Percentiles rank a stretch among this genome's conserved stretches.
Conservation (phyloP, 176 grass and related monocot genomes). For the Aechmea fasciata region DNA sequence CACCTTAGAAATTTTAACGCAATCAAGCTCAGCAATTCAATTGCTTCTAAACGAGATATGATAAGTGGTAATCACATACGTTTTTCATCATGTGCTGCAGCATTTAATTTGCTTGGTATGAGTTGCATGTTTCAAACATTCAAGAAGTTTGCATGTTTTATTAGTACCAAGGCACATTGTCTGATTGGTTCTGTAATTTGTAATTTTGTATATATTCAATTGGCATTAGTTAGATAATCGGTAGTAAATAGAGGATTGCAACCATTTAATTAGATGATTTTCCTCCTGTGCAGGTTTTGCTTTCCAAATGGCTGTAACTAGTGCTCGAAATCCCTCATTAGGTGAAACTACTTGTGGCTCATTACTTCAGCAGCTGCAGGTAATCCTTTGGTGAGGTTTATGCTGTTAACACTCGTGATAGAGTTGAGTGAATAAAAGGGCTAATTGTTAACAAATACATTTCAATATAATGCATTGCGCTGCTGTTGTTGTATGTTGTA, state of each 20-base stretch:
- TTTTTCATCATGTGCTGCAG: too few relatives aligned
- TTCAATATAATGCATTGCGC: background rate
- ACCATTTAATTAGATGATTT: background rate
- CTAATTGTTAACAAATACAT: background rate
- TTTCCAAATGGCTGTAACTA: conserved; percentile 44
- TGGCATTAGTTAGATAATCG: too few relatives aligned
- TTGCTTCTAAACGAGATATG: background rate
- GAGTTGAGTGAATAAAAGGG: background rate
- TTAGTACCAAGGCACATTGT: background rate
- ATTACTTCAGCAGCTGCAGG: conserved; percentile 92
- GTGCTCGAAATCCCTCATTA: conserved; percentile 15
- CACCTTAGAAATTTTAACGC: background rate
- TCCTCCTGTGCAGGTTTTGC: conserved; percentile 23
- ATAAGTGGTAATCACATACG: too few relatives aligned
- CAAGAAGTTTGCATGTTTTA: background rate
- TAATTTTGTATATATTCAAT: too few relatives aligned
- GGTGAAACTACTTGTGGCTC: conserved; percentile 64
- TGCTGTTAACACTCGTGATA: background rate
- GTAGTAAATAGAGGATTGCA: background rate
- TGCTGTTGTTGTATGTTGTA: background rate
- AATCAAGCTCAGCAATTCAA: background rate
- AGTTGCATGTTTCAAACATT: background rate
- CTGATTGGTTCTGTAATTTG: too few relatives aligned
- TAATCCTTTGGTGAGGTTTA: conserved; percentile 7
- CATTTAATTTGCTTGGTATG: background rate